A percentile compares a stretch with the other conserved stretches of the same genome.
Conservation (phyloP, 2,329 filamentous ascomycete species). For the Beauveria bassiana region DNA sequence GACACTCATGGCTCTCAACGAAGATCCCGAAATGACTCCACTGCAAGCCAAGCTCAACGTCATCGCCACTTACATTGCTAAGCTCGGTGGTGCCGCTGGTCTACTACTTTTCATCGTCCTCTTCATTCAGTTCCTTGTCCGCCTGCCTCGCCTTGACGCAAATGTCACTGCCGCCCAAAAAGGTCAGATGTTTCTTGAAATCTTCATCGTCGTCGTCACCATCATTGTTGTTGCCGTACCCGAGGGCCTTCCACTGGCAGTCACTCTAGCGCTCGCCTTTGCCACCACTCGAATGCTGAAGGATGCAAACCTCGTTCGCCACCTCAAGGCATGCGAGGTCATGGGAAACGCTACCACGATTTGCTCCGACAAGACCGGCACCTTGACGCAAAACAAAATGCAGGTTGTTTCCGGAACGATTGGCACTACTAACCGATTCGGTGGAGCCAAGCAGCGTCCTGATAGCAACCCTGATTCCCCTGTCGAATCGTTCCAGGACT, state of each 20-base stretch:
- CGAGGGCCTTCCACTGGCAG: constrained; percentile 68
- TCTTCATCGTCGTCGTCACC: constrained; percentile 71
- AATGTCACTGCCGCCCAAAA: constrained; percentile 57
- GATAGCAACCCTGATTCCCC: constrained; percentile 19
- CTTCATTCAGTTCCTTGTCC: constrained; percentile 75
- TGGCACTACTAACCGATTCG: constrained; percentile 49
- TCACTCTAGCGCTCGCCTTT: constrained; percentile 70
- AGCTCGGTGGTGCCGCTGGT: constrained; percentile 68
- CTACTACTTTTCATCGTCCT: constrained; percentile 76
- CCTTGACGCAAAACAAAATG: constrained; percentile 62
- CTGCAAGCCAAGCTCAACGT: constrained; percentile 69
- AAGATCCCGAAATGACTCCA: constrained; percentile 67
- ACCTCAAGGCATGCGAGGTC: constrained; percentile 70
- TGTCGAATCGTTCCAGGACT: constrained; percentile 18
- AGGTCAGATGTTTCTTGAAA: constrained; percentile 68
- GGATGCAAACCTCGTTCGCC: constrained; percentile 69
- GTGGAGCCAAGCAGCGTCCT: constrained; percentile 25
- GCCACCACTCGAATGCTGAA: constrained; percentile 70
- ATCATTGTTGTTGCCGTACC: constrained; percentile 76
- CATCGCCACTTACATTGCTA: constrained; percentile 71
- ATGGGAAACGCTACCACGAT: constrained; percentile 73
- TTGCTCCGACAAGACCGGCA: constrained; percentile 62
- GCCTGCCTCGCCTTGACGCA: constrained; percentile 46
- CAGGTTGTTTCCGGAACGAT: constrained; percentile 55
- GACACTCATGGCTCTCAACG: constrained; percentile 66